Evolutionary conservation across 371 early-diverging fungal genomes (phyloP).

Genomic region (Nematocida ironsii): DNA sequence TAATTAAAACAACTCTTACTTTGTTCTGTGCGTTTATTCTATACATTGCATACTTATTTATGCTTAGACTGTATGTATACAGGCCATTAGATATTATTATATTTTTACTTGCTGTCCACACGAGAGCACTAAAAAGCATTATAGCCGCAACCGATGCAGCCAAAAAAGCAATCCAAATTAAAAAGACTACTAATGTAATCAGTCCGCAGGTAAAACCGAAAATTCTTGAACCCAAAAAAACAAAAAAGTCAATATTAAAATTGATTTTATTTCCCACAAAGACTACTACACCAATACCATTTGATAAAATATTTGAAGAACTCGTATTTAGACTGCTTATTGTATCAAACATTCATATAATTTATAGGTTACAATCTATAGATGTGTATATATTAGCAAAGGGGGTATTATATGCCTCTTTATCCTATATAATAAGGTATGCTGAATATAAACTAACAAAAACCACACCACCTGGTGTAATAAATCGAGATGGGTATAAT

Average conservation of each 20-base stretch:
- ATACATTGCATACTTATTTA: constrained; percentile 12
- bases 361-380: not conserved
- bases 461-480: constrained; percentile 4
- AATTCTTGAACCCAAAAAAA: not conserved
- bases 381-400: not conserved
- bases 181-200: not conserved
- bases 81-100: constrained; percentile 1
- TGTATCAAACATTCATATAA: not conserved
- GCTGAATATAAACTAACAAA: constrained; percentile 17
- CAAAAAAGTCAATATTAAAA: not conserved
- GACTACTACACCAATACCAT: not conserved
- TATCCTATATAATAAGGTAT: constrained; percentile 1
- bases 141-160: constrained; percentile 1
- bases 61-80: constrained; percentile 9
- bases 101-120: constrained; percentile 28
- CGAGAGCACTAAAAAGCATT: constrained; percentile 24
- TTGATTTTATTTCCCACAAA: constrained; percentile 6
- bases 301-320: constrained; percentile 33
- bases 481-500: not conserved
- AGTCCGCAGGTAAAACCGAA: not conserved
- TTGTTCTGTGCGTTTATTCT: not conserved
- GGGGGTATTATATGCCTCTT: not conserved
- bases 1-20: not conserved
- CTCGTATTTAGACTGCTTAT: constrained; percentile 19
- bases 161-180: not conserved